phyloP scores from a whole-genome alignment of 2,329 filamentous ascomycete genomes.

The Xylariaceae sp. region DNA sequence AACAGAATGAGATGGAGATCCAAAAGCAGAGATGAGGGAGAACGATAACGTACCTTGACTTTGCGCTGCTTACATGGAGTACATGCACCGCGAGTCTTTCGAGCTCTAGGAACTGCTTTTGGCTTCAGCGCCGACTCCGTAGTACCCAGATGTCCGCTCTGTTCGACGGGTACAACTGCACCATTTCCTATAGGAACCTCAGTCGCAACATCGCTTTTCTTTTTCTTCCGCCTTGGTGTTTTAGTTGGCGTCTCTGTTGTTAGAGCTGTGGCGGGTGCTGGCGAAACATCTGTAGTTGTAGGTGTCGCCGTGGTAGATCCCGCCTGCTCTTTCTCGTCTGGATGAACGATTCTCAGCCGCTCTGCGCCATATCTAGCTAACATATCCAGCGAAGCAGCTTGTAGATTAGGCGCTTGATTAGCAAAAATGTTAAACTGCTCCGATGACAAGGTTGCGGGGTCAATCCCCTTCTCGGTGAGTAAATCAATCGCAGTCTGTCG shows the following conservation, averaged over 20 bases:
- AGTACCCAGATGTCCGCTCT: slow-evolving; percentile 26
- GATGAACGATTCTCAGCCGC: slow-evolving; percentile 53
- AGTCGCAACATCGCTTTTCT: slow-evolving; percentile 19
- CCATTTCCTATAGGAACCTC: slow-evolving; percentile 25
- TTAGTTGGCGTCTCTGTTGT: slow-evolving; percentile 25
- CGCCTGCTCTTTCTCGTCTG: slow-evolving; percentile 34
- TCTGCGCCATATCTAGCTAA: slow-evolving; percentile 55
- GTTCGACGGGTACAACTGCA: slow-evolving; percentile 23
- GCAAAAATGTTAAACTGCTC: slow-evolving; percentile 59
- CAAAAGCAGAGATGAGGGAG: neutral
- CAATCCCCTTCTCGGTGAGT: slow-evolving; percentile 44
- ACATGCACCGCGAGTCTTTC: slow-evolving; percentile 33
- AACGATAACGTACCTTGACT: slow-evolving; percentile 22
- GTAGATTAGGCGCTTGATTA: slow-evolving; percentile 55
- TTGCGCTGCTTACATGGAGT: slow-evolving; percentile 31
- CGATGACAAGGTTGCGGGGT: slow-evolving; percentile 47
- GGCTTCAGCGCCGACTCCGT: slow-evolving; percentile 25
- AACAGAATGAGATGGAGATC: slow-evolving; percentile 6
- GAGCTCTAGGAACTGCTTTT: slow-evolving; percentile 10
- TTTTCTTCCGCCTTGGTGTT: slow-evolving; percentile 26
- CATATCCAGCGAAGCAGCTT: slow-evolving; percentile 53
- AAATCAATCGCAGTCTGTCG: slow-evolving; percentile 46
- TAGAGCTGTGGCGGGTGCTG: slow-evolving; percentile 13
- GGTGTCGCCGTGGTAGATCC: slow-evolving; percentile 27
- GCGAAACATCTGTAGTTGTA: slow-evolving; percentile 13